Conservation (phyloP, 441 rosid genomes). For the Flueggea neowawraea region DNA sequence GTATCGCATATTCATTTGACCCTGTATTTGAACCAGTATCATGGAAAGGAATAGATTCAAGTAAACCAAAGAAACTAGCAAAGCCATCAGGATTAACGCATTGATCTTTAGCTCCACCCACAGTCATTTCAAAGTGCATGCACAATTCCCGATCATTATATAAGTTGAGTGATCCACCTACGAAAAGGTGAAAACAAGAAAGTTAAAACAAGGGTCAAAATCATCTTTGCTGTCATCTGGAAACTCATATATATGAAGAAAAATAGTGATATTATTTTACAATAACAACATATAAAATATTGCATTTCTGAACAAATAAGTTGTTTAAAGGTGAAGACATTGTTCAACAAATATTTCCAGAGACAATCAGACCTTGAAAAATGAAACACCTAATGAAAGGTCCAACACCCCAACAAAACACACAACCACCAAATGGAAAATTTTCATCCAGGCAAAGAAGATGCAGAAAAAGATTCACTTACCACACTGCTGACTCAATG, state of each 20-base stretch:
- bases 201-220: neutral
- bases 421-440: neutral
- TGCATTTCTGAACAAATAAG: too few relatives aligned
- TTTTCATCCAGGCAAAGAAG: neutral
- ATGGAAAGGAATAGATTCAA: slow-evolving; percentile 83
- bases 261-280: too few relatives aligned
- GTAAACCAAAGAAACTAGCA: slow-evolving; percentile 77
- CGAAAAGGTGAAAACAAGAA: slow-evolving; percentile 10
- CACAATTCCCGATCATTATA: slow-evolving; percentile 50
- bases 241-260: neutral
- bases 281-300: too few relatives aligned
- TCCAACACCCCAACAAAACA: too few relatives aligned
- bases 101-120: slow-evolving; percentile 58
- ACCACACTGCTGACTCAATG: slow-evolving; percentile 60
- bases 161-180: slow-evolving; percentile 50
- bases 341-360: too few relatives aligned
- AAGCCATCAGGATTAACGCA: slow-evolving; percentile 76
- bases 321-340: too few relatives aligned
- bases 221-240: neutral
- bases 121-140: slow-evolving; percentile 50
- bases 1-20: slow-evolving; percentile 51
- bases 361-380: too few relatives aligned
- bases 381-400: too few relatives aligned
- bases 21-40: slow-evolving; percentile 59
- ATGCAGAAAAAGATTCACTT: slow-evolving; percentile 25